These are phyloP conservation scores for Lichtheimia hyalospora DNA, from an alignment of 371 early-diverging fungal genomes.

Conservation along the genomic window DNA sequence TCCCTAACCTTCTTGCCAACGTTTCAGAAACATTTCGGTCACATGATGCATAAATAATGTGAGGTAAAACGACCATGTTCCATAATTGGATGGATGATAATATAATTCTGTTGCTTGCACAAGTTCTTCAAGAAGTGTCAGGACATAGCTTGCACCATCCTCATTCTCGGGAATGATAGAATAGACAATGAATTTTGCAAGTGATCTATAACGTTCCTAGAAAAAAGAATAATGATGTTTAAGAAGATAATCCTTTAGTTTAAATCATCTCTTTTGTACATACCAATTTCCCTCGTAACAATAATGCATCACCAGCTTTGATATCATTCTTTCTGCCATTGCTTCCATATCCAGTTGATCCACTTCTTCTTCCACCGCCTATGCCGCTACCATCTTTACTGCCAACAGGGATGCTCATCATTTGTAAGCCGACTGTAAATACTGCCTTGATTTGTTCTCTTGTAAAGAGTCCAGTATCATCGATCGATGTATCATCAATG, in stretches of 20 bases:
- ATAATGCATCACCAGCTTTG: conserved; percentile 41
- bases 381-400: conserved; percentile 45
- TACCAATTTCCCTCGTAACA: conserved; percentile 46
- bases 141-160: conserved; percentile 26
- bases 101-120: conserved; percentile 86
- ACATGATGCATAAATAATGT: conserved; percentile 66
- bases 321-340: conserved; percentile 33
- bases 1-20: conserved; percentile 56
- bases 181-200: conserved; percentile 79
- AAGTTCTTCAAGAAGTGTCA: conserved; percentile 66
- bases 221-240: background rate
- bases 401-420: conserved; percentile 80
- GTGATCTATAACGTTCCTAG: conserved; percentile 40
- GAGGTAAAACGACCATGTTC: conserved; percentile 73
- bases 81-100: conserved; percentile 89
- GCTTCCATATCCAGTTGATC: conserved; percentile 38
- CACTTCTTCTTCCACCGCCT: conserved; percentile 29
- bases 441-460: conserved; percentile 64
- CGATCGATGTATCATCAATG: conserved; percentile 14
- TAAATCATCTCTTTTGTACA: background rate
- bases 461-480: conserved; percentile 60
- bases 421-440: conserved; percentile 70
- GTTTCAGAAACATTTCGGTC: conserved; percentile 62
- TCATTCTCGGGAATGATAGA: conserved; percentile 61
- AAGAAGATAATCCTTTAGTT: background rate